A percentile compares a stretch with the other conserved stretches of the same genome.
phyloP scores from a whole-genome alignment of 371 early-diverging fungal species.

The Mortierella sp. region DNA sequence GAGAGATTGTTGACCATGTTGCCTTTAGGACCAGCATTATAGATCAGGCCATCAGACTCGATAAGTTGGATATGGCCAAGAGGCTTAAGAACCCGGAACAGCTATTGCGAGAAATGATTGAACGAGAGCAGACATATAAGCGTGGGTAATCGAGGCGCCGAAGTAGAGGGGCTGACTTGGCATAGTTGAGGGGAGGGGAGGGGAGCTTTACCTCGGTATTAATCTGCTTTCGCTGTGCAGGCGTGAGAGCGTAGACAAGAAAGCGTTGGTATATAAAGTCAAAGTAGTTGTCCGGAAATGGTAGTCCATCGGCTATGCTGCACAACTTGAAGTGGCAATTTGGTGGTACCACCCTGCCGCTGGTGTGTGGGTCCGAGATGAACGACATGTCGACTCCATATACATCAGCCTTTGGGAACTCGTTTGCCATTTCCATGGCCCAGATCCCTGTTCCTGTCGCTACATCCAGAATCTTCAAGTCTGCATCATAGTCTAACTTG shows the following conservation, averaged over 20 bases:
- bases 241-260: constrained; percentile 25
- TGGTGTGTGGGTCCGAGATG: constrained; percentile 23
- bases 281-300: constrained; percentile 60
- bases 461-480: constrained; percentile 30
- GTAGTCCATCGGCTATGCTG: constrained; percentile 61
- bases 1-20: constrained; percentile 32
- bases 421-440: constrained; percentile 66
- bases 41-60: constrained; percentile 58
- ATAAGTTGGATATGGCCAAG: constrained; percentile 59
- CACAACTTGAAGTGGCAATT: constrained; percentile 63
- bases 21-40: constrained; percentile 55
- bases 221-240: constrained; percentile 27
- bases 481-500: constrained; percentile 17
- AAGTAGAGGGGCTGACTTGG: too few species aligned
- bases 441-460: constrained; percentile 53
- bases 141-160: too few species aligned
- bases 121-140: background rate
- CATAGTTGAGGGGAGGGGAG: too few species aligned
- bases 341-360: constrained; percentile 57
- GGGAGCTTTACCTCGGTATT: constrained; percentile 35
- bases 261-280: constrained; percentile 65
- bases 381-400: constrained; percentile 64
- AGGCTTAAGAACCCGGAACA: constrained; percentile 61
- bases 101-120: constrained; percentile 21
- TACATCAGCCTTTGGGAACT: constrained; percentile 61